Evolutionary conservation across 345 rosid genomes (phyloP), one percentile per base, ranked within the genome.

Genomic region (Hypericum perforatum): DNA sequence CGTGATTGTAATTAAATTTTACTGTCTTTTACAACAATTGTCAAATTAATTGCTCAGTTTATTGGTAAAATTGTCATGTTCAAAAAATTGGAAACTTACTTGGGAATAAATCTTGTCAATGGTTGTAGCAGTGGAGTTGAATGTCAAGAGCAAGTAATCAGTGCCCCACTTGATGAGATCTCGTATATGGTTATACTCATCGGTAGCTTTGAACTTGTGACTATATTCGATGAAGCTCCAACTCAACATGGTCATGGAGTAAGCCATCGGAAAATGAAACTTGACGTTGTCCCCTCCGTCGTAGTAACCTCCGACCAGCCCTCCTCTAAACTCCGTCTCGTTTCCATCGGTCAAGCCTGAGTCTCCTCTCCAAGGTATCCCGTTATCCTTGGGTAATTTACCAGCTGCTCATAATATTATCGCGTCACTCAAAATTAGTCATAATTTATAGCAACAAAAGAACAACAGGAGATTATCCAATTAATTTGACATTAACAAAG

Each of bases 181-280:
- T 38, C 75, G 64, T 53, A 70, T 56, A 49, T 89, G 95, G 46
- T 75, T 56, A 59, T 76, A 76, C 63, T 83, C 97, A 11, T 62
- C 60, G 62, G 80, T 75, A 15, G 84, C 76, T 43, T 74, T 11
- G 54, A 67, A 86, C 58, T 89, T 89, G 53, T 84, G 82, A 10
- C 52, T 63, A 72, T 89, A 89, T 60, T 89, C 95, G 53, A 89
- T 80, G 7, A 82, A 75, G 63, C 97, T 89, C 97, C 97, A 89
- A 64, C 97, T 89, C 15, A 89, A 70, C 95, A 89, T 78, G 5
- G 97, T 82, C 86, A 86, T 86, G 53, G 94, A 61, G 58, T 66
- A 89, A 12, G 97, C 78, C 95, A 86, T 84, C 7, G 95, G 97
- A 63, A 89, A 86, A 73, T 89, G 81, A 64, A 84, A 89, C 74